A percentile compares a stretch with the other conserved stretches of the same genome.
phyloP scores from a whole-genome alignment of 768 basidiomycete species.

The Zangia roseola region DNA sequence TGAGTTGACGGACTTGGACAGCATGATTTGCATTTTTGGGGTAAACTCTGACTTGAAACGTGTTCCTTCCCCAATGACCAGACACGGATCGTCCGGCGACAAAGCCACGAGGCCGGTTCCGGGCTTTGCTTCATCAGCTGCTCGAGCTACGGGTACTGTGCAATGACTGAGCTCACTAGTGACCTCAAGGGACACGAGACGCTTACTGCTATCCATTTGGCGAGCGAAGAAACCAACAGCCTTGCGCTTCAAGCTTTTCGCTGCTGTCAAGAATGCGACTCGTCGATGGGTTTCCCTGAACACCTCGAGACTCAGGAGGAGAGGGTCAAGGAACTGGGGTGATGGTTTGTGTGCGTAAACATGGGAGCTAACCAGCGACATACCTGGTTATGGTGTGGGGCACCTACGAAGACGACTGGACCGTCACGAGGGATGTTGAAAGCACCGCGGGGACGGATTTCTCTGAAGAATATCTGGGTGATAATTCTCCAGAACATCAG shows the following conservation, averaged over 20 bases:
- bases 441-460: constrained; percentile 89
- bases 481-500: constrained; percentile 84
- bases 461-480: constrained; percentile 94
- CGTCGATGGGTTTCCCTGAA: constrained; percentile 78
- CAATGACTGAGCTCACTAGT: constrained; percentile 9
- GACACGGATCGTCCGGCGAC: constrained; percentile 72
- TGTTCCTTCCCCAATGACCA: constrained; percentile 83
- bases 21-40: constrained; percentile 81
- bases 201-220: constrained; percentile 85
- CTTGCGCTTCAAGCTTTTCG: constrained; percentile 79
- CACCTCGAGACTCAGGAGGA: constrained; percentile 82
- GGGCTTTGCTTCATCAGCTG: constrained; percentile 78
- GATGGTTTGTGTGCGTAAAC: constrained; percentile 13
- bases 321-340: constrained; percentile 84
- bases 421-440: constrained; percentile 92
- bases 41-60: constrained; percentile 69
- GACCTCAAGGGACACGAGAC: background rate
- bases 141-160: constrained; percentile 89
- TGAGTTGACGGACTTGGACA: constrained; percentile 78
- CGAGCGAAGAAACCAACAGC: constrained; percentile 79
- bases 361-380: constrained; percentile 15
- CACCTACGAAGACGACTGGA: constrained; percentile 90
- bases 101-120: constrained; percentile 73
- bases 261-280: constrained; percentile 87
- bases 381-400: constrained; percentile 91